Base-by-base conservation (phyloP, 768 basidiomycete genomes). In the Pisolithus sp. region DNA sequence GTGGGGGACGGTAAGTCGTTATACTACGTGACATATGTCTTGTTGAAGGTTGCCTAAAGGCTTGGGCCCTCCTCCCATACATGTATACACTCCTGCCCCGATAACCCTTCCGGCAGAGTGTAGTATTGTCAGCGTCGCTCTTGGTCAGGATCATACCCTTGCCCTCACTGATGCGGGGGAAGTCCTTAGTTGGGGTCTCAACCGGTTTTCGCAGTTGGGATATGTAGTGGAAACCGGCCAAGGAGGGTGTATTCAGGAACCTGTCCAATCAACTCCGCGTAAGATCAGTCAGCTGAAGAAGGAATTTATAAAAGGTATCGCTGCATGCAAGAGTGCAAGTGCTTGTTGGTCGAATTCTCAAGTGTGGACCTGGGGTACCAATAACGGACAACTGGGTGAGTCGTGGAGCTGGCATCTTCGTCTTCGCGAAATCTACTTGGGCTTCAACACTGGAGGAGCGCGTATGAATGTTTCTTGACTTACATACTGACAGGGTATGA, bases 71-170 rank as follows among this genome's bases (percentile, higher is more conserved):
- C 76, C 2, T 78, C 86, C 38, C 87, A 93, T 59, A 92, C 86
- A n/a, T 13, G 90, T 93, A 64, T 86, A 86, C 55, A 73, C 75
- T 12, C 76, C 93, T 28, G 77, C 77, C 39, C 80, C 84, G 1
- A 66, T 89, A 15, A 62, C 77, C 1, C 78, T 81, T 28, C 73
- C 86, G 4, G 40, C 46, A 41, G 69, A 78, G 1, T 73, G 82
- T 37, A 71, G 72, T 0, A 77, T 93, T 28, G 69, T 75, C 6
- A 72, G 81, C 13, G 78, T 97, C 23, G 91, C 93, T 0, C 74
- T 93, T 7, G 94, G 91, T 10, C 95, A 95, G 65, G 96, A 99
- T 60, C 96, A 98, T 63, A 94, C 94, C 0, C 79, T 98, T 26
- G 88, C 82, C 1, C 71, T 98, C 26, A 94, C 93, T 0, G 79